Evolutionary conservation across 2,329 filamentous ascomycete species (phyloP), one percentile per base, ranked within the genome.

Genomic region (Aspergillus pseudoviridinutans): DNA sequence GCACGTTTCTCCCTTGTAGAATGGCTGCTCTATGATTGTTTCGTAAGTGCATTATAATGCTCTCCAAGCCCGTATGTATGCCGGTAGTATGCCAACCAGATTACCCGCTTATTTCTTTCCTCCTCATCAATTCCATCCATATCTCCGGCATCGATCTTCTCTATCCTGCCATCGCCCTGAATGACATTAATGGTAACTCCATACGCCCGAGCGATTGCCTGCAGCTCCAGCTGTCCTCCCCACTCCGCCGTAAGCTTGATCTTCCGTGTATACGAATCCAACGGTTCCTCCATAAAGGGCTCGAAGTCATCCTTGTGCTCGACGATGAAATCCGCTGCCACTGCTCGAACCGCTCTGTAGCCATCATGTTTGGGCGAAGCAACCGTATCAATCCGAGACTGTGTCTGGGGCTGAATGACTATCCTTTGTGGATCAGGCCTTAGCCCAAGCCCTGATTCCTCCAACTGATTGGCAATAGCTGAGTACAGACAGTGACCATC

Each of bases 401-500:
- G 66, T 9, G 69, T 72, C 10, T 67, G 58, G 14, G 66, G 59
- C 53, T 69, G 65, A 12, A 74, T 64, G 12, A 68, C 54, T 42
- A 75, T 74, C 47, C 71, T 65, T 49, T 62, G 65, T 42, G 73
- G 71, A 57, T 72, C 72, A n/a, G 74, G 74, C 42, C 63, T 71
- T 57, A 76, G 63, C 2, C 70, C 71, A 17, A 78, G 28, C 61
- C 72, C 66, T 49, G 80, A 75, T 54, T 82, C 78, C 54, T 76
- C 77, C 54, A 97, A 80, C 75, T 96, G 92, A 72, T 94, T 91
- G 27, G 93, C 92, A 52, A 97, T 83, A 0, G 94, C 92, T 17
- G 91, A 89, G 76, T 97, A 99, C 17, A 99, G 79, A 71, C 94
- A 99, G 76, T 99, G 94, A 0, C 94, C 94, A 74, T 99, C 93